These are phyloP conservation scores for Plasmodium vivax DNA, from an alignment of 169 alveolate genomes.

Conservation along the genomic window DNA sequence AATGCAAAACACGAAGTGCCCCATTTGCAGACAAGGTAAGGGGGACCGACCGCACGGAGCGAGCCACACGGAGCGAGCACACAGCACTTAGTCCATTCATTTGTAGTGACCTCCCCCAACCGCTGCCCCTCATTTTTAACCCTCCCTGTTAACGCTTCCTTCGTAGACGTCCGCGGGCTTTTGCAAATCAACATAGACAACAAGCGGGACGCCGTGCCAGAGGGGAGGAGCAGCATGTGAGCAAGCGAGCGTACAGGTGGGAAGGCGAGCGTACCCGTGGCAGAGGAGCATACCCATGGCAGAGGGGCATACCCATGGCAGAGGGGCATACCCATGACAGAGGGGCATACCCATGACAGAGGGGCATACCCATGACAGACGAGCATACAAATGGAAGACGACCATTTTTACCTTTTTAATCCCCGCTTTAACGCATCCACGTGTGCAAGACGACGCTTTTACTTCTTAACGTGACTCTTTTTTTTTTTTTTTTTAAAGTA, in stretches of 20 bases:
- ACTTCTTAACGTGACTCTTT: neutral
- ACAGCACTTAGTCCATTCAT: neutral
- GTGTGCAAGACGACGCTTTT: neutral
- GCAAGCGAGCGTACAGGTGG: neutral
- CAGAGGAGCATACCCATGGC: too few species aligned
- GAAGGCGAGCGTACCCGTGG: neutral
- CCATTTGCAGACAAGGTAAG: conserved; percentile 83
- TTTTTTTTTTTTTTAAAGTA: neutral
- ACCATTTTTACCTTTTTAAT: too few species aligned
- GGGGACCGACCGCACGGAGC: neutral
- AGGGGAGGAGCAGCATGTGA: neutral
- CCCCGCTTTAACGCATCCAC: neutral
- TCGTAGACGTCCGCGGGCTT: conserved; percentile 30
- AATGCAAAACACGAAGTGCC: conserved; percentile 83
- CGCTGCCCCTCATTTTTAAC: neutral
- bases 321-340: neutral
- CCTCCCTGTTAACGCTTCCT: neutral
- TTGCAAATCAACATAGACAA: conserved; percentile 50
- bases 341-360: too few species aligned
- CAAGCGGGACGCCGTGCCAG: neutral
- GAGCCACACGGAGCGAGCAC: neutral
- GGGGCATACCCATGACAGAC: neutral
- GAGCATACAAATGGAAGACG: neutral
- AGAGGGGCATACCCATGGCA: neutral
- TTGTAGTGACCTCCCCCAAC: neutral